Evolutionary conservation across 352 stramenopile genomes (phyloP), one percentile per base, ranked within the genome.

Genomic region (Globisporangium solare): DNA sequence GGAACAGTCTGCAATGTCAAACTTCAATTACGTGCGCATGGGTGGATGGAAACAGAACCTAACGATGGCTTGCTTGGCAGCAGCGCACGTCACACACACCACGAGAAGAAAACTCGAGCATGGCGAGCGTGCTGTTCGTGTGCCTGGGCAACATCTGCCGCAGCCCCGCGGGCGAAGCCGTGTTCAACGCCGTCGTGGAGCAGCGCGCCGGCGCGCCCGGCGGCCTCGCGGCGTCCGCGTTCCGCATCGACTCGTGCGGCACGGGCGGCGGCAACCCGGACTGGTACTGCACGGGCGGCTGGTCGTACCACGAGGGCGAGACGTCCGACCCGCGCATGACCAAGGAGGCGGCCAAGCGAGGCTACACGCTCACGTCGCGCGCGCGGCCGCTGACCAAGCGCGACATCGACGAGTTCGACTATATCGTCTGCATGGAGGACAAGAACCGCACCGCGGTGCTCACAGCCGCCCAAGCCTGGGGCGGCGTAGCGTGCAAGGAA

Each of bases 141-240:
- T 97, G 88, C 59, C 70, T 97, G 40, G 88, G 88, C 43, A 97
- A 97, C 49, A 96, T 97, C 54, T 95, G 87, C 70, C 85, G 88
- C 37, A 93, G 80, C 54, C 83, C 85, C 7, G 67, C 82, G 24
- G 88, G 76, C 32, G 88, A 96, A 55, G 87, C 75, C 8, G 79
- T 96, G 41, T 86, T 97, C 62, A 89, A 90, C 57, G 71, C 71
- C n/a, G 79, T 96, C 20, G 82, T 92, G 40, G 71, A 69, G 13
- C 64, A 63, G 8, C 35, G 63, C 15, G 63, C 60, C 22, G 18
- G 31, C 11, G 53, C 60, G 42, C 66, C 69, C 13, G 56, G 62
- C 21, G 52, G 49, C 22, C 41, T 45, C n/a, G 39, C 70, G 18
- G 61, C 64, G 24, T 32, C 55, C 0, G 62, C 58, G 8, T 89